Base-by-base conservation (phyloP, 805 yeast genomes). In the Ogataea haglerorum region DNA sequence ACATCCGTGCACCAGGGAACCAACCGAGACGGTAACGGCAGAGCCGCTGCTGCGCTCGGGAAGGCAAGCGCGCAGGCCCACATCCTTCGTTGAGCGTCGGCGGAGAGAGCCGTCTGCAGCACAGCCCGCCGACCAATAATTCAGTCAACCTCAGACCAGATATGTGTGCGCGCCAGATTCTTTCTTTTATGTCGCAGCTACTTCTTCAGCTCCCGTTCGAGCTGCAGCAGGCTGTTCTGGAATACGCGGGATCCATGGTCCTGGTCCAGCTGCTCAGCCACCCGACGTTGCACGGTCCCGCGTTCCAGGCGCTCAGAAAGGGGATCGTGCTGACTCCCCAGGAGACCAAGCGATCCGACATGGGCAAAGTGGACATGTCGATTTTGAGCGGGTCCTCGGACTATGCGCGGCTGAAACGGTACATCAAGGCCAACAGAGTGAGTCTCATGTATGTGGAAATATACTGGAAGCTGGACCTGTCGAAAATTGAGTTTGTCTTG, bases 381-480 rank as follows among this genome's bases (percentile, higher is more conserved):
- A 15, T 47, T 18, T 14, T 38, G 10, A 23, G 41, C 14, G 43
- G 40, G 23, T 47, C 51, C 4, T 10, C 13, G 17, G 47, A 44
- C 9, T 47, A 44, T 28, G 19, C 13, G 8, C 10, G 34, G 2
- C 13, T 47, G 15, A 29, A 40, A 15, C 24, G 22, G 14, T 44
- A 42, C 25, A 33, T 47, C n/a, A 23, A 30, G 15, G 19, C 26
- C 5, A 30, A 36, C 13, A 12, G 18, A 3, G 10, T 14, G 15
- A 26, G 23, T 6, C 31, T 47, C 16, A 10, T 27, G 16, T 44
- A 10, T 18, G 32, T 47, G 30, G 47, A 44, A 18, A 40, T 47
- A 17, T 45, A 38, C 28, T 47, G 51, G 51, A 47, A 44, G 32
- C 34, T 47, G 30, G 43, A 47, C n/a, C 28, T 42, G n/a, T 23